These are phyloP conservation scores for Hyaloscypha finlandica DNA, from an alignment of 495 filamentous ascomycete genomes.

Conservation along the genomic window DNA sequence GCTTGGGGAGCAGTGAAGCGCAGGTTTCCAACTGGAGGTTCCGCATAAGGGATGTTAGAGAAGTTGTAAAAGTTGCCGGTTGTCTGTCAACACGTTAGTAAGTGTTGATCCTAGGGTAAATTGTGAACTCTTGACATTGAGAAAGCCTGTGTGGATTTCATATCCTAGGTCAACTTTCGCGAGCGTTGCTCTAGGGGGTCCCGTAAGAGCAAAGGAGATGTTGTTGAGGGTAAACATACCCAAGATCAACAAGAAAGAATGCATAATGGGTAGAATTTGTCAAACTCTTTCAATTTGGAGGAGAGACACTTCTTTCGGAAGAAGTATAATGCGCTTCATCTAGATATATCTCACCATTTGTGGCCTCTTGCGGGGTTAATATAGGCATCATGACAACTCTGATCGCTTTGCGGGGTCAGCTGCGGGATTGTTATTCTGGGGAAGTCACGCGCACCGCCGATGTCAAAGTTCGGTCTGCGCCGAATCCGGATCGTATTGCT, in stretches of 20 bases:
- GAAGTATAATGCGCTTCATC: too few relatives aligned
- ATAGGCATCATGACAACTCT: too few relatives aligned
- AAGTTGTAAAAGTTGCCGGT: conserved; percentile 51
- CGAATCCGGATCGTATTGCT: too few relatives aligned
- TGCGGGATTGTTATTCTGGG: too few relatives aligned
- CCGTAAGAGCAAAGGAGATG: not conserved
- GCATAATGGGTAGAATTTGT: not conserved
- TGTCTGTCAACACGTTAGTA: not conserved
- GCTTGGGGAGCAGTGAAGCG: conserved; percentile 49
- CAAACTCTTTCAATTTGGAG: too few relatives aligned
- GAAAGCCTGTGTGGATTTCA: conserved; percentile 18
- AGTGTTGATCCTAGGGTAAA: not conserved
- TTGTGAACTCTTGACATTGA: conserved; percentile 16
- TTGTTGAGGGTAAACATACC: not conserved
- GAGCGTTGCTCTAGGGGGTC: not conserved
- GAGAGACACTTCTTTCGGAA: too few relatives aligned
- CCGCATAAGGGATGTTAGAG: conserved; percentile 61
- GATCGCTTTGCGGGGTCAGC: too few relatives aligned
- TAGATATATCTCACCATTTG: too few relatives aligned
- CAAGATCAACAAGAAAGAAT: not conserved
- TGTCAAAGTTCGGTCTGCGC: too few relatives aligned
- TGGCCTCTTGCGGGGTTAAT: too few relatives aligned
- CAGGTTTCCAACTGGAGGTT: conserved; percentile 53
- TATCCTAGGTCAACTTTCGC: conserved; percentile 20
- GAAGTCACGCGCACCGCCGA: too few relatives aligned